Base-by-base conservation (phyloP, 495 filamentous ascomycete genomes). In the Annulohypoxylon moriforme region DNA sequence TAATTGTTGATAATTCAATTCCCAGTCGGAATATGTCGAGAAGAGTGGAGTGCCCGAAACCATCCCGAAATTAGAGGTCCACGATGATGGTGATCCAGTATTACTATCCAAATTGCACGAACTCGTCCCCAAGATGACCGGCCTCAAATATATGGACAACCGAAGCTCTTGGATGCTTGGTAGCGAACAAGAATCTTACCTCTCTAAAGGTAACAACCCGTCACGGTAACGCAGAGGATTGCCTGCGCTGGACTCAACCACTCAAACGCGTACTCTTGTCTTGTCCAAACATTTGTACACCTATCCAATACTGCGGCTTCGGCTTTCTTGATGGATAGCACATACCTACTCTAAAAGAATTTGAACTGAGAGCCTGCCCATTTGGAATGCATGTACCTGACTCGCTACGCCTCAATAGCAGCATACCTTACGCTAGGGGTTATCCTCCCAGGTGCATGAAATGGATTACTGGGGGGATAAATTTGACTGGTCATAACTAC, bases 51-150 rank as follows among this genome's bases (percentile, higher is more conserved):
- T 57, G 2, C 25, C 6, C 24, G 29, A 33, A 33, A 50, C 62
- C 47, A 24, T 65, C 11, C 49, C 50, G n/a, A 11, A 31, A 27
- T 25, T 65, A 13, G 50, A 44, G 34, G 34, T 65, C 36, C 25
- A 13, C 13, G 9, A 11, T 5, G 14, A 22, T 14, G 13, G 4
- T n/a, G n/a, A n/a, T n/a, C n/a, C n/a, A 18, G 13, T n/a, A 22
- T 47, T 56, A 20, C 36, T 40, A n/a, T 40, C 34, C 18, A 18
- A 27, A 8, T 16, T 56, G 3, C 34, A 22, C 31, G 13, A 22
- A 29, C 36, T 56, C 9, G 40, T 64, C 46, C 47, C 50, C n/a
- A 57, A 65, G 36, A 56, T 56, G 49, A 65, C 62, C 4, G 62
- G 50, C 13, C 62, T 65, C 2, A 57, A 11, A 34, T 38, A 4